Evolutionary conservation across 2,329 filamentous ascomycete genomes (phyloP).

Genomic region (Pseudocercospora vitis): DNA sequence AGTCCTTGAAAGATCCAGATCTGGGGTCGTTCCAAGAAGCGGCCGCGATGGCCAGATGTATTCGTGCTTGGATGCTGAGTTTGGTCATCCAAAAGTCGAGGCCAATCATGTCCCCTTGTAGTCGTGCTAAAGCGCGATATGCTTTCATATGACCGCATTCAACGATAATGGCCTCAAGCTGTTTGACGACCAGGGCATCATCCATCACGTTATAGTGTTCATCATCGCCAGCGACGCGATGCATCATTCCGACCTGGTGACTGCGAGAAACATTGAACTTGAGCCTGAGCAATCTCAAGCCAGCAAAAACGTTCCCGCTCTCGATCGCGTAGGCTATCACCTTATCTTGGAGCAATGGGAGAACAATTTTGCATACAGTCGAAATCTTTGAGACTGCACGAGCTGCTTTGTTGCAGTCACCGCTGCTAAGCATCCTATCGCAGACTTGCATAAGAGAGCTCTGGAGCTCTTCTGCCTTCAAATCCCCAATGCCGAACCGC

Average conservation of each 20-base stretch:
- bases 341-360: neutral
- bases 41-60: neutral
- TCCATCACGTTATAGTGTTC: neutral
- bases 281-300: too few species aligned
- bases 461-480: neutral
- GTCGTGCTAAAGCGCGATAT: neutral
- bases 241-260: too few species aligned
- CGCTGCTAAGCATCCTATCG: neutral
- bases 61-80: neutral
- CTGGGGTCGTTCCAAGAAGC: too few species aligned
- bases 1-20: too few species aligned
- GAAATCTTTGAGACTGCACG: neutral
- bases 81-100: neutral
- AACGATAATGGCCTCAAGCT: neutral
- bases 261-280: too few species aligned
- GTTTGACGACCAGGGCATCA: neutral
- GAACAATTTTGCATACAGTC: neutral
- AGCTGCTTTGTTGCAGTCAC: neutral
- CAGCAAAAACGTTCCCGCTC: neutral
- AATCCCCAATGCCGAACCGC: neutral
- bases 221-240: neutral
- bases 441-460: neutral
- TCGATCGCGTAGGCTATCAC: neutral
- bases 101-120: neutral
- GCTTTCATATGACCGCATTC: neutral